Evolutionary conservation across 345 rosid genomes (phyloP), one percentile per base, ranked within the genome.

Genomic region (Arabidopsis suecica): DNA sequence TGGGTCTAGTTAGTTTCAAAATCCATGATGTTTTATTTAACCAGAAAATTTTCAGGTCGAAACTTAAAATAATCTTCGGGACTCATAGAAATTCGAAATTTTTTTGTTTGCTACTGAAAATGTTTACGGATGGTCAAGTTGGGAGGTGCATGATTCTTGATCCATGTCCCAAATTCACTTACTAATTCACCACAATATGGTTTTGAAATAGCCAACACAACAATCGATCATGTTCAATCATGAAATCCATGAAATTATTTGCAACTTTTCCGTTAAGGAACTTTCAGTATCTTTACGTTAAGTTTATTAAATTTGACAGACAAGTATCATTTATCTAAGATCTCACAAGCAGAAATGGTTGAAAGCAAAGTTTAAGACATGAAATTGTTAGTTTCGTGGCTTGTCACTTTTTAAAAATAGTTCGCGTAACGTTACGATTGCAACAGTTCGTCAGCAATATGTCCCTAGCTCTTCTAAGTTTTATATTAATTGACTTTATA

Each of bases 281-380:
- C 3, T 14, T 73, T 65, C 22, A 55, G 55, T 32, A 33, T 32
- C 14, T 33, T 20, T 64, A 55, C 18, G 20, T 34, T 48, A 55
- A 9, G 22, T 20, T 64, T 57, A 12, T 57, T 40, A 36, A 66
- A 33, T 32, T 23, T 32, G 53, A 40, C 55, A 30, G 53, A 44
- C 8, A 59, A 57, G 16, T 75, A 25, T 75, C 38, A 68, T 61
- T 75, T 41, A 51, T 50, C 20, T 60, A 59, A 60, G 38, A 20
- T 9, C 54, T 23, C 55, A 51, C 14, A 44, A 50, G 54, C 79
- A 51, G 7, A 68, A 69, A 76, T 34, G 53, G 71, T 62, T 54
- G 80, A 76, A 36, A 76, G 80, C 51, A 62, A 76, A 62, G 75
- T 69, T 55, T 62, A 37, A 28, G 45, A 69, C 80, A 54, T 62